Evolutionary conservation across 1,284 basidiomycete species (phyloP), one percentile per base, ranked within the genome.

Genomic region (Tilletia indica): DNA sequence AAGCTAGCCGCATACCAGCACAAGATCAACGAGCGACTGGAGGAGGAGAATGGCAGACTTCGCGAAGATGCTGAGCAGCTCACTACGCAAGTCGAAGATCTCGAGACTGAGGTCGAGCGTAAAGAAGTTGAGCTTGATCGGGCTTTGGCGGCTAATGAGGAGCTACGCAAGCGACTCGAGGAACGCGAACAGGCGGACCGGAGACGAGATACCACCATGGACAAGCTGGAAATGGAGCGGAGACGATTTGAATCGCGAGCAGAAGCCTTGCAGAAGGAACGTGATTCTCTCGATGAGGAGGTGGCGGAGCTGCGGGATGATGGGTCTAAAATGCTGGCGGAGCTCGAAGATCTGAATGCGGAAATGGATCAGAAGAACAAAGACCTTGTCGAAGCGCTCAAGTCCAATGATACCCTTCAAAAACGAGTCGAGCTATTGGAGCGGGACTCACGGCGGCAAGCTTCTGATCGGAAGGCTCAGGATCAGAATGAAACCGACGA

Each of bases 331-430:
- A 21, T 63, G 58, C 58, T 63, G 58, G 58, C 58, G 6, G 58
- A 63, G n/a, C 58, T 63, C 25, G 58, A 63, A 31, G 58, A 63
- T 36, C 58, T 63, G 25, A 63, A 63, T 63, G 58, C 36, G 14
- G 58, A 63, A 8, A 31, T 63, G 58, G 58, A 63, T 5, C 58
- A 63, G 34, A 63, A 63, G 58, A 63, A 63, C 34, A 63, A 63
- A 31, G 58, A 63, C 19, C 58, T 63, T 0, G 25, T 63, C 25
- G 58, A 63, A 16, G 58, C 58, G 25, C 58, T 63, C 19, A 16
- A 5, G 12, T 31, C 21, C 14, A 63, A 38, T 8, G 58, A 63
- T 8, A 19, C 16, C 19, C 58, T 63, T 9, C 21, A 25, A 63
- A 31, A 31, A 38, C 58, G 58, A 63, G 58, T 63, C n/a, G 34